Evolutionary conservation across 179 eudicot species (phyloP), one percentile per base, ranked within the genome.

Genomic region (Patellifolia procumbens): DNA sequence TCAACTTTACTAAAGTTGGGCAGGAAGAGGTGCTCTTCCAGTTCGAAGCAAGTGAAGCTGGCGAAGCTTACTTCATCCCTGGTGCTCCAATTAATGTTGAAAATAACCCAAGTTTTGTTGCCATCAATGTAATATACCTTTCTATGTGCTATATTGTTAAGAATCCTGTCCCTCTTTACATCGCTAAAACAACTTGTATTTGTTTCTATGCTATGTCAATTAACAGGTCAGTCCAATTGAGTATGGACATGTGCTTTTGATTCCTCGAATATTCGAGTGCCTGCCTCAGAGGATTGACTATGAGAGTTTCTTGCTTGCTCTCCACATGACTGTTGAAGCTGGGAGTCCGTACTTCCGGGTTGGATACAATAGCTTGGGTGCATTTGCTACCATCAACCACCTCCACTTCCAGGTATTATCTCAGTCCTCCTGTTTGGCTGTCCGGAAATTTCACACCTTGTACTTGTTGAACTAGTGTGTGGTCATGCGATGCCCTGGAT

Each of bases 361-460:
- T 70, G 98, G 98, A 29, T 94, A 94, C 83, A 94, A 94, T 74
- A 94, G 98, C 85, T 75, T 94, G 88, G 98, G 98, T 78, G 97
- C 98, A 64, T 94, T 94, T 85, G 98, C 98, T 72, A 94, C 98
- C 74, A 94, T 94, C 84, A 94, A 94, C 72, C 98, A 94, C 81
- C 97, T 94, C 75, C 98, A 94, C 79, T 94, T 94, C 76, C 98
- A 94, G 90, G 94, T 88, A 63, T 13, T 58, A 48, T 63, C 17
- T 24, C 29, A 2, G 31, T 16, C 61, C 74, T 31, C 13, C 24
- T 34, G 66, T 29, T 49, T 28, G 8, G 10, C 15, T 32, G 43
- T 35, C n/a, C n/a, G n/a, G n/a, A n/a, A n/a, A n/a, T n/a, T n/a
- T n/a, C n/a, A n/a, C n/a, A n/a, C n/a, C n/a, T n/a, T n/a, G n/a